phyloP scores from a whole-genome alignment of 2,329 filamentous ascomycete genomes.

The Kalaharituber pfeilii region DNA sequence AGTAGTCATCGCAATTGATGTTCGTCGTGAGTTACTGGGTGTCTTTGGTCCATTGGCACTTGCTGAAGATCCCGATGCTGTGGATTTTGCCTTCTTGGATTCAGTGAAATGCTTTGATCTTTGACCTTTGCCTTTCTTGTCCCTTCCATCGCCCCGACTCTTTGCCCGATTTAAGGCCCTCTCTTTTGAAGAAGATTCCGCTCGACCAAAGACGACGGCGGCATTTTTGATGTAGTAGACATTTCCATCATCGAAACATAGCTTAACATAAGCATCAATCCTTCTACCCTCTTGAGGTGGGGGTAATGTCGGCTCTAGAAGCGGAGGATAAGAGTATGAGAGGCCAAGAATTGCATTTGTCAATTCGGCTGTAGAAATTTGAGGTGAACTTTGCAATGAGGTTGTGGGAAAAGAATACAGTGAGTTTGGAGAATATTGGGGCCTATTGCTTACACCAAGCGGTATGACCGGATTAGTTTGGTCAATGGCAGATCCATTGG shows the following conservation, averaged over 20 bases:
- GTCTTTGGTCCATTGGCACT: background rate
- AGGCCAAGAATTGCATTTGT: background rate
- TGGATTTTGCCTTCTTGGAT: constrained; percentile 1
- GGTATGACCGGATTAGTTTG: too few species aligned
- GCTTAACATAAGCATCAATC: constrained; percentile 21
- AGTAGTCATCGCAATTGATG: constrained; percentile 11
- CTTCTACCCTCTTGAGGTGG: constrained; percentile 4
- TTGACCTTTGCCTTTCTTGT: constrained; percentile 4
- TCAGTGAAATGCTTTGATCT: constrained; percentile 4
- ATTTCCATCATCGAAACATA: constrained; percentile 22
- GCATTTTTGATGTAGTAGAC: constrained; percentile 21
- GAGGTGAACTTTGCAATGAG: background rate
- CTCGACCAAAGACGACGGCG: constrained; percentile 20
- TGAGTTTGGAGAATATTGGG: background rate
- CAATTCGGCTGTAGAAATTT: background rate
- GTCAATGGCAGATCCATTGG: too few species aligned
- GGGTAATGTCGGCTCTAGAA: background rate
- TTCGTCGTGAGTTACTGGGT: constrained; percentile 3
- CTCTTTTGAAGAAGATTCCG: constrained; percentile 11
- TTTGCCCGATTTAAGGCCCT: background rate
- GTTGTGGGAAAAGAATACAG: background rate
- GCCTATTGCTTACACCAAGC: too few species aligned
- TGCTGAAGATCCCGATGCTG: background rate
- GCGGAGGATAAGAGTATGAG: background rate
- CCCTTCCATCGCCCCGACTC: background rate